A percentile compares a stretch with the other conserved stretches of the same genome.
These are phyloP conservation scores for Coemansia sp. DNA, from an alignment of 192 early-diverging fungal species.

Conservation along the genomic window DNA sequence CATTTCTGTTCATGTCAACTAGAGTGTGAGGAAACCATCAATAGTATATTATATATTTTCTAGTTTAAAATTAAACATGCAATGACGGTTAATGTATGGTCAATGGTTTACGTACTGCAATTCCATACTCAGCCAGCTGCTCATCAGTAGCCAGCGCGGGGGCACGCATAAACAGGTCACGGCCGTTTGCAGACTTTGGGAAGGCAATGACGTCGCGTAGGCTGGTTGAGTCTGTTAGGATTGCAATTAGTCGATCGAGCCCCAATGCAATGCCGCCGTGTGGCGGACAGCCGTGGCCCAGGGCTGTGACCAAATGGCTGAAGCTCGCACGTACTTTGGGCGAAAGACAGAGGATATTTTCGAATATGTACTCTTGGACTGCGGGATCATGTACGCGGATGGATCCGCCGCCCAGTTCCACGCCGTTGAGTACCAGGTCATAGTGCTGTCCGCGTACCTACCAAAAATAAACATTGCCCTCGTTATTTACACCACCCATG, in stretches of 20 bases:
- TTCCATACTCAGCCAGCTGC: constrained; percentile 68
- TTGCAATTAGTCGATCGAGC: constrained; percentile 76
- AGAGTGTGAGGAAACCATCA: too few species aligned
- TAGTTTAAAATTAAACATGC: too few species aligned
- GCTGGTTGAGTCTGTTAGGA: constrained; percentile 66
- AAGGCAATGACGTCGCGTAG: constrained; percentile 93
- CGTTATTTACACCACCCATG: too few species aligned
- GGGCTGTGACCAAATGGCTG: constrained; percentile 76
- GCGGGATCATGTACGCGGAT: constrained; percentile 81
- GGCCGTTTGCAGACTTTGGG: constrained; percentile 78
- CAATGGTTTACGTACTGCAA: neutral
- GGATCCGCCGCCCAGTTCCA: constrained; percentile 89
- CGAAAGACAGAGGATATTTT: constrained; percentile 62
- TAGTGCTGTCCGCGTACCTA: constrained; percentile 78
- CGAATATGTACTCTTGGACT: constrained; percentile 74
- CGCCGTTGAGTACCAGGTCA: constrained; percentile 87
- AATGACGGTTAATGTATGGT: too few species aligned
- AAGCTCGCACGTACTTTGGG: constrained; percentile 62
- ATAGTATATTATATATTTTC: too few species aligned
- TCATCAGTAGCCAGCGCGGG: constrained; percentile 61
- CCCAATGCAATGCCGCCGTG: constrained; percentile 88
- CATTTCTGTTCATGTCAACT: too few species aligned
- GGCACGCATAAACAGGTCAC: constrained; percentile 77
- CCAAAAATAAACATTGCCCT: too few species aligned
- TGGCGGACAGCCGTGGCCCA: constrained; percentile 82